These are phyloP conservation scores for Tagetes patula DNA, from an alignment of 129 eudicot species.

Conservation along the genomic window DNA sequence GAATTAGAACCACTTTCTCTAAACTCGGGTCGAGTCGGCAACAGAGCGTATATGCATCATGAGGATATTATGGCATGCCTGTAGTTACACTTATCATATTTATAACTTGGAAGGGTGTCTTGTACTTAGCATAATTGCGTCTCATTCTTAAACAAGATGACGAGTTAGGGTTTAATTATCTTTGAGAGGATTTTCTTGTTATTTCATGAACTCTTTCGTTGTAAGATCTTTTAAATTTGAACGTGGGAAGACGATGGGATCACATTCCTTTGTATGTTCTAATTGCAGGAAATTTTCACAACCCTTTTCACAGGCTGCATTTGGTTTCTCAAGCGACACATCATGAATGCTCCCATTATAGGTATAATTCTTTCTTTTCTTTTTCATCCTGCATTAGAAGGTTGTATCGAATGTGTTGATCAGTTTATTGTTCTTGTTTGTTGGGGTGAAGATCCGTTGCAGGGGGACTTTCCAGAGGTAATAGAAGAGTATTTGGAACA, in stretches of 20 bases:
- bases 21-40: background rate
- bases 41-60: background rate
- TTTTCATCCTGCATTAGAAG: slow-evolving; percentile 7
- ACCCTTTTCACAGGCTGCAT: background rate
- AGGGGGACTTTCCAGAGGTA: slow-evolving; percentile 98
- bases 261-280: background rate
- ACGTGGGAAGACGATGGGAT: background rate
- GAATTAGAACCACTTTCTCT: background rate
- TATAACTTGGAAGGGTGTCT: background rate
- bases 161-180: background rate
- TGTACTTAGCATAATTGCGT: background rate
- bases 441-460: slow-evolving; percentile 75
- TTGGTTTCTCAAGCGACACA: slow-evolving; percentile 18
- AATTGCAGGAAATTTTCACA: slow-evolving; percentile 14
- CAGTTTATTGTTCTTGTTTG: slow-evolving; percentile 18
- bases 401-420: slow-evolving; percentile 13
- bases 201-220: background rate
- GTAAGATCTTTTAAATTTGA: background rate
- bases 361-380: slow-evolving; percentile 31
- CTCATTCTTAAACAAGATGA: slow-evolving; percentile 3
- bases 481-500: slow-evolving; percentile 94
- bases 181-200: background rate
- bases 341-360: slow-evolving; percentile 61
- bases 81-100: background rate
- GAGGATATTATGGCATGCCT: background rate